Evolutionary conservation across 768 basidiomycete species (phyloP), one percentile per base, ranked within the genome.

Genomic region (Lactarius pseudohatsudake): DNA sequence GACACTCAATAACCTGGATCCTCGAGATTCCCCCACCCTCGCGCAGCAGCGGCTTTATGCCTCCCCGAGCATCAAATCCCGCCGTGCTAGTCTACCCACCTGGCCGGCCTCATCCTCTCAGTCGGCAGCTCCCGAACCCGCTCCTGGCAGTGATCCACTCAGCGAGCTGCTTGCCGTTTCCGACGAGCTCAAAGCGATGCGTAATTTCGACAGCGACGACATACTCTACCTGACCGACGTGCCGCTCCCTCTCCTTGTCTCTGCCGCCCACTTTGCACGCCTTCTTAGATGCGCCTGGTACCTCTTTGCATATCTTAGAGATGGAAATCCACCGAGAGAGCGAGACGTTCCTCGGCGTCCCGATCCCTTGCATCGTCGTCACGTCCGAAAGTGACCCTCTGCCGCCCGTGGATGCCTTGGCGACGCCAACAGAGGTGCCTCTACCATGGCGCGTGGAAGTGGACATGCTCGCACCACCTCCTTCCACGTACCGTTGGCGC

Each of bases 331-430:
- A 67, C 58, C 38, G 53, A 18, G 62, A 67, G 45, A 62, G 63
- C 53, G 62, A 67, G 43, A 63, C 62, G 2, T 67, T 64, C 54
- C 58, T 59, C 15, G 66, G 66, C 7, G 41, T 55, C 16, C 66
- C 66, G 18, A 60, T 67, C 41, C 66, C 66, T 22, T 67, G 66
- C n/a, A 67, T 67, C 26, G 66, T 67, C 20, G 66, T 67, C 34
- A 67, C 66, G 2, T 64, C 53, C 15, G 66, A 67, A 47, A 53
- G 58, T 7, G 66, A 59, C 7, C 2, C 66, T 32, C 58, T 56
- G 2, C 28, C 20, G 18, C 28, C 53, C 4, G 18, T 34, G 16
- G 34, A 45, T 22, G 41, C 26, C 15, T 15, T 36, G 34, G 58
- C 45, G 18, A 32, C 50, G 20, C 57, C 34, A 22, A 4, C 53